phyloP scores from a whole-genome alignment of 2,329 filamentous ascomycete species.

The Alternaria sp. region DNA sequence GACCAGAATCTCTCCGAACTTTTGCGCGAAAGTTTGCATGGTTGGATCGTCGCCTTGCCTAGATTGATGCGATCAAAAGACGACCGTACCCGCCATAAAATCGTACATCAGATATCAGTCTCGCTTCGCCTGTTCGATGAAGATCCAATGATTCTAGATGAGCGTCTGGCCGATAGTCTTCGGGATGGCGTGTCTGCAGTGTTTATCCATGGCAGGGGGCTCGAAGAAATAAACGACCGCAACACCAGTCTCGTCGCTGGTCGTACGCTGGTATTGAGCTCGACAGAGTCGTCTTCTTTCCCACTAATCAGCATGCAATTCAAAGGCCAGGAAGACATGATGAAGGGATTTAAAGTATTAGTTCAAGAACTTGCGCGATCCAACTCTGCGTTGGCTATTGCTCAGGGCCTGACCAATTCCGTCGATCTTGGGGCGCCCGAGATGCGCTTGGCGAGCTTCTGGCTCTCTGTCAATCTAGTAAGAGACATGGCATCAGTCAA shows the following conservation, averaged over 20 bases:
- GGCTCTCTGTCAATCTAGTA: conserved; percentile 78
- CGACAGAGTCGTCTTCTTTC: conserved; percentile 53
- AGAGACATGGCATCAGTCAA: conserved; percentile 62
- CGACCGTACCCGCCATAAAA: conserved; percentile 74
- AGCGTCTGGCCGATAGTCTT: conserved; percentile 71
- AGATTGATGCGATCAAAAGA: conserved; percentile 84
- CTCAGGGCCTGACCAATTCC: conserved; percentile 69
- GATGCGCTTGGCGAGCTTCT: conserved; percentile 73
- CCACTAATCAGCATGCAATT: conserved; percentile 63
- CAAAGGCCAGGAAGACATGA: conserved; percentile 70
- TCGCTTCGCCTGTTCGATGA: conserved; percentile 71
- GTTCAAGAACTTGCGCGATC: conserved; percentile 62
- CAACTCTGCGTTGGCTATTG: conserved; percentile 58
- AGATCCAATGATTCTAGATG: conserved; percentile 69
- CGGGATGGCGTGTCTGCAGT: conserved; percentile 72
- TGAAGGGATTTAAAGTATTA: conserved; percentile 66
- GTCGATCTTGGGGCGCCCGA: conserved; percentile 65
- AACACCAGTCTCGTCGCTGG: conserved; percentile 11
- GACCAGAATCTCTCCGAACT: conserved; percentile 68
- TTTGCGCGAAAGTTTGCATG: conserved; percentile 74
- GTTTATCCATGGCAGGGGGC: conserved; percentile 47
- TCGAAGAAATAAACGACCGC: conserved; percentile 26
- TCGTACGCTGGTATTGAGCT: conserved; percentile 23
- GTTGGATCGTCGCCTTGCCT: conserved; percentile 82
- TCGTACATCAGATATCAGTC: conserved; percentile 77